phyloP scores from a whole-genome alignment of 306 rosid genomes.

The Cicer arietinum region DNA sequence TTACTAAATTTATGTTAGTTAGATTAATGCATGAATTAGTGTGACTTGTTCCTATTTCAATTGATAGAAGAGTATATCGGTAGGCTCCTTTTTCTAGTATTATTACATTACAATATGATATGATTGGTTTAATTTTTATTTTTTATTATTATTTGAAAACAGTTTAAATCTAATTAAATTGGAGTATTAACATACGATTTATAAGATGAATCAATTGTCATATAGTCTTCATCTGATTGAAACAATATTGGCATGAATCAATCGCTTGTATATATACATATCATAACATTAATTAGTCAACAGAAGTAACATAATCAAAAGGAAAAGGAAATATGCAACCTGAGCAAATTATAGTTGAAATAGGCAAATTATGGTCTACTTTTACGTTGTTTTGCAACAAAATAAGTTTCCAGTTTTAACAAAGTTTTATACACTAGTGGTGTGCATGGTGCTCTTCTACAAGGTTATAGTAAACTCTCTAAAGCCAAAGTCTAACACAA shows the following conservation, averaged over 20 bases:
- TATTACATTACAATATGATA: conserved; percentile 6
- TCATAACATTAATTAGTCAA: too few species aligned
- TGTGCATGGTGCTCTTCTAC: neutral
- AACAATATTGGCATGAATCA: too few species aligned
- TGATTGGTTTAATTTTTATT: neutral
- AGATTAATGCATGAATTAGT: neutral
- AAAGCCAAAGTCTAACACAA: neutral
- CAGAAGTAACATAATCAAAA: too few species aligned
- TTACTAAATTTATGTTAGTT: neutral
- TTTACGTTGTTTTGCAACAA: neutral
- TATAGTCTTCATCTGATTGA: too few species aligned
- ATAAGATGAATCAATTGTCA: neutral
- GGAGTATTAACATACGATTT: neutral
- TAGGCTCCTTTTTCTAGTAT: too few species aligned
- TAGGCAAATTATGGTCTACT: neutral
- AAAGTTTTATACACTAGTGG: neutral
- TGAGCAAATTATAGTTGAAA: too few species aligned
- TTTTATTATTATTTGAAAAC: too few species aligned
- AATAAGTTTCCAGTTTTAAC: neutral
- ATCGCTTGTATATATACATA: too few species aligned
- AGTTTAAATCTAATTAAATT: neutral
- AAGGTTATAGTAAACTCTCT: neutral
- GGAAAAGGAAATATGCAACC: too few species aligned
- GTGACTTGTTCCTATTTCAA: too few species aligned
- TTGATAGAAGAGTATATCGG: too few species aligned